Base-by-base conservation (phyloP, 169 alveolate species). In the Perkinsus chesapeaki region DNA sequence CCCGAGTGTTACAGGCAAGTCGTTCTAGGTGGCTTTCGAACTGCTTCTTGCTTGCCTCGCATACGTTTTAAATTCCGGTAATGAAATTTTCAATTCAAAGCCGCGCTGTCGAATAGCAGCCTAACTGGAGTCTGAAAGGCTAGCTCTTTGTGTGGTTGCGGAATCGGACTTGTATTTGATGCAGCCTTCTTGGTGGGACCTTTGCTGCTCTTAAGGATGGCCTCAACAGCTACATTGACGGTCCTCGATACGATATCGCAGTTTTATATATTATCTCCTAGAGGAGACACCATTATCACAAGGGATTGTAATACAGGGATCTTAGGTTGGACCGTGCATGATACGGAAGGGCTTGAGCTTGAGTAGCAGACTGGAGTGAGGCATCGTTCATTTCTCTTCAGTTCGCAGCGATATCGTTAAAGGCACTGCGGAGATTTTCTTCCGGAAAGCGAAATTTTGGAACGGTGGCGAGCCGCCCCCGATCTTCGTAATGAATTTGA, bases 281-380 rank as follows among this genome's bases (percentile, higher is more conserved):
- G 99, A 94, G 99, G 99, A 39, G 99, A 98, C 94, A 97, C 99
- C 7, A 97, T 98, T 39, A 97, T 98, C 48, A 97, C 94, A 39
- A 93, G 99, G 92, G 99, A 98, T 94, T 98, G 82, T 60, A 60
- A 60, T 60, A 34, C 12, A 7, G 82, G 82, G 82, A 60, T 60
- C 82, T 60, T 60, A 60, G 82, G 82, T 60, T 60, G 23, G 37
- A 34, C 82, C 31, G 82, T 60, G 82, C 36, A 60, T 20, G 82
- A 60, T 60, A 0, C 82, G 27, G 27, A 60, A 23, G 3, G 27
- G 82, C 37, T 60, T 23, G 37, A 60, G 7, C 31, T 9, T 60
- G 82, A 60, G 1, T 60, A n/a, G n/a, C n/a, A n/a, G n/a, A n/a
- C n/a, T n/a, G n/a, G n/a, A n/a, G n/a, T n/a, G n/a, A n/a, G n/a